Percentiles rank a stretch among this genome's conserved stretches.
Evolutionary conservation across 768 basidiomycete genomes (phyloP).

Genomic region (Cystobasidium onofrii): DNA sequence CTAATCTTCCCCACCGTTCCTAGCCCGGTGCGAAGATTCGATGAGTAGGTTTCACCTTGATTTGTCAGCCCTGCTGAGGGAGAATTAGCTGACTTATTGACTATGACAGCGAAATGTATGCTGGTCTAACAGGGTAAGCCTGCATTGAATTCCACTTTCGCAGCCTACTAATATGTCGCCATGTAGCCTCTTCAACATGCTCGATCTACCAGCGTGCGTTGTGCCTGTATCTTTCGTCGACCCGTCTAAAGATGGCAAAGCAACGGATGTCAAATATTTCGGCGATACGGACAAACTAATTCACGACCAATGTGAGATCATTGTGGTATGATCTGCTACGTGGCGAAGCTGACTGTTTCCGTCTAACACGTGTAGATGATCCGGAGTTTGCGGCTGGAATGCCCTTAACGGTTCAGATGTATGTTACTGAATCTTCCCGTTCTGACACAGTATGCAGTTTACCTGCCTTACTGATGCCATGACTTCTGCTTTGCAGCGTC

Average conservation of each 20-base stretch:
- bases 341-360: background rate
- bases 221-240: constrained; percentile 26
- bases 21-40: background rate
- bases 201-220: constrained; percentile 6
- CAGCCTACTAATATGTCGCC: too few species aligned
- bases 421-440: too few species aligned
- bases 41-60: background rate
- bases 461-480: too few species aligned
- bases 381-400: background rate
- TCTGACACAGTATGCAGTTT: too few species aligned
- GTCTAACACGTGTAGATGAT: background rate
- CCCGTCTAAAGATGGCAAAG: background rate
- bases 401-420: background rate
- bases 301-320: background rate
- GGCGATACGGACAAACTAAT: background rate
- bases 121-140: background rate
- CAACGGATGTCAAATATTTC: background rate
- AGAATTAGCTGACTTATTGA: background rate
- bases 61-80: background rate
- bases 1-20: constrained; percentile 3
- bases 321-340: background rate
- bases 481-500: background rate
- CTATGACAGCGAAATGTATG: background rate
- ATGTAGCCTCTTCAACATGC: constrained; percentile 14
- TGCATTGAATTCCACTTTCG: too few species aligned